Base-by-base conservation (phyloP, 1,139 yeast species). In the Scheffersomyces quercinus region DNA sequence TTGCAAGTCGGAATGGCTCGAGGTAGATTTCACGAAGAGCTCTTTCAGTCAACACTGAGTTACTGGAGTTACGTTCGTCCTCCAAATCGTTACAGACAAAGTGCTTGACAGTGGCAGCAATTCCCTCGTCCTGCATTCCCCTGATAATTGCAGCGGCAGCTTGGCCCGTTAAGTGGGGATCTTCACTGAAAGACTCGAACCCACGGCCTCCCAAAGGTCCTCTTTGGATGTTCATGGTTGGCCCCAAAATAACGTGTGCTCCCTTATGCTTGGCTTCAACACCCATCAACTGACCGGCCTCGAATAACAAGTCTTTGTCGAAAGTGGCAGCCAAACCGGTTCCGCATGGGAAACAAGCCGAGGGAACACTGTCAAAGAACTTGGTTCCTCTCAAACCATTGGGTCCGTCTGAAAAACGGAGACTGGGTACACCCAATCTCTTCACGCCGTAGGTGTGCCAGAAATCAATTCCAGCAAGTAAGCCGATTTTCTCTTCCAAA, bases 131-230 rank as follows among this genome's bases (percentile, higher is more conserved):
- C 58, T 82, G 88, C 38, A 81, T 68, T 2, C 85, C 86, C 48
- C 70, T 70, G 15, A 81, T 72, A 3, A 83, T 76, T 5, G 73
- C 45, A 13, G 35, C 15, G 12, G 35, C 35, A 31, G 35, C 35
- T 31, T 31, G 64, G 12, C 88, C 88, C 52, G 79, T 82, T 40
- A 82, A 64, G 49, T 80, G 81, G 1, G 88, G 85, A 54, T 82
- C 88, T 5, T 82, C 65, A 1, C 85, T 84, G 60, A 81, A 82
- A 29, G 83, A 75, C 60, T 82, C 88, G 84, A 85, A 82, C 60
- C 77, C 79, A 52, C 87, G 67, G 6, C 88, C 87, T 8, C 83
- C 86, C 39, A 81, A 69, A n/a, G 87, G 87, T 0, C 85, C 86
- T 31, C 35, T 31, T 31, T 31, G 35, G 24, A 31, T 31, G 20